phyloP scores from a whole-genome alignment of 2,329 filamentous ascomycete genomes.

The Aspergillus eucalypticola region DNA sequence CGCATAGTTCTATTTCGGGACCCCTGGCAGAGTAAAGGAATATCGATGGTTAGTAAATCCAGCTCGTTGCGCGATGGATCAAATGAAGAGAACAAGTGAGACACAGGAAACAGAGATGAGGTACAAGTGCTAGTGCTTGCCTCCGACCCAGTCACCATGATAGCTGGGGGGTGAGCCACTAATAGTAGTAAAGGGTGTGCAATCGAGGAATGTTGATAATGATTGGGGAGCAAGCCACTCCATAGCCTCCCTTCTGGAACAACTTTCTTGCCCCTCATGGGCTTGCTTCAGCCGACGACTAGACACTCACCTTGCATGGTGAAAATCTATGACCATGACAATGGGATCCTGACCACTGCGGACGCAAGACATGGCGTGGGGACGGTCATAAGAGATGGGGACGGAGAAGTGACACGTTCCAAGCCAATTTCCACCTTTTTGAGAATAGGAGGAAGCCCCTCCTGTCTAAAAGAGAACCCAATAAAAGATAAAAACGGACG shows the following conservation, averaged over 20 bases:
- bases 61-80: background rate
- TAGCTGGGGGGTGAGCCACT: background rate
- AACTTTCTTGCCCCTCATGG: background rate
- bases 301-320: conserved; percentile 63
- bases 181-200: background rate
- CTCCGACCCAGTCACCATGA: background rate
- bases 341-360: conserved; percentile 61
- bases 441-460: conserved; percentile 12
- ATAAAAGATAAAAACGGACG: background rate
- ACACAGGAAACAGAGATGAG: background rate
- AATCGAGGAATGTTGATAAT: background rate
- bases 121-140: background rate
- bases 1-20: conserved; percentile 91
- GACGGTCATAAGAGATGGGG: conserved; percentile 15
- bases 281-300: background rate
- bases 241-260: background rate
- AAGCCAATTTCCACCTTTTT: conserved; percentile 14
- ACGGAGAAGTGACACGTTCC: conserved; percentile 15
- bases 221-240: background rate
- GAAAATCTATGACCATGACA: conserved; percentile 79
- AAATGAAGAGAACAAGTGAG: background rate
- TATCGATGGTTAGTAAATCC: conserved; percentile 3
- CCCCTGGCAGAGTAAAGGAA: conserved; percentile 54
- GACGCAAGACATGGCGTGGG: conserved; percentile 30
- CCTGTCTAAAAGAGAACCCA: conserved; percentile 5